These are phyloP conservation scores for Polyporus arcularius DNA, from an alignment of 768 basidiomycete species.

Conservation along the genomic window DNA sequence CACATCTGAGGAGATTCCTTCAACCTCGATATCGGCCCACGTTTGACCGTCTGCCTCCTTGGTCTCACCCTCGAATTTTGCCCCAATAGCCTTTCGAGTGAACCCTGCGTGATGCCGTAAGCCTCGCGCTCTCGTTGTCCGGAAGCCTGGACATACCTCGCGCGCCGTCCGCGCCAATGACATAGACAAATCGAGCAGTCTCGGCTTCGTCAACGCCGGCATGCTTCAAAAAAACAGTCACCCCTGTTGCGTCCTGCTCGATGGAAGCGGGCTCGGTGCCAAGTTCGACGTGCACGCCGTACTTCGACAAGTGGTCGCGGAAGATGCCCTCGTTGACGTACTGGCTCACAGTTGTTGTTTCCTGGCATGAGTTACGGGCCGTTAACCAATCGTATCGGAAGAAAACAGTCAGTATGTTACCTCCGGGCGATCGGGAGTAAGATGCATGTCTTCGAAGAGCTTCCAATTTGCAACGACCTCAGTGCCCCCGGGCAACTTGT, in stretches of 20 bases:
- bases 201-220: constrained; percentile 31
- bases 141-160: constrained; percentile 18
- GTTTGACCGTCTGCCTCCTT: constrained; percentile 26
- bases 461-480: constrained; percentile 10
- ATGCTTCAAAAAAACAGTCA: constrained; percentile 28
- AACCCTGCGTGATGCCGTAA: constrained; percentile 27
- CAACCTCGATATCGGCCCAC: constrained; percentile 40
- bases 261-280: constrained; percentile 37
- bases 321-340: constrained; percentile 32
- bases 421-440: constrained; percentile 20
- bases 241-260: constrained; percentile 34
- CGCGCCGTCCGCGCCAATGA: constrained; percentile 47
- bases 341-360: constrained; percentile 13
- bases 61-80: constrained; percentile 45
- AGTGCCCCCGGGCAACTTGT: constrained; percentile 22
- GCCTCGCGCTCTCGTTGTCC: too few species aligned
- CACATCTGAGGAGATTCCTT: constrained; percentile 17
- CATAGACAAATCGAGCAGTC: constrained; percentile 30
- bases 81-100: constrained; percentile 41
- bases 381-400: too few species aligned
- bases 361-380: not conserved
- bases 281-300: constrained; percentile 35
- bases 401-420: constrained; percentile 8
- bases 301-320: constrained; percentile 27
- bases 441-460: not conserved